Conservation (phyloP, 768 basidiomycete species). For the Gymnopilus junonius region DNA sequence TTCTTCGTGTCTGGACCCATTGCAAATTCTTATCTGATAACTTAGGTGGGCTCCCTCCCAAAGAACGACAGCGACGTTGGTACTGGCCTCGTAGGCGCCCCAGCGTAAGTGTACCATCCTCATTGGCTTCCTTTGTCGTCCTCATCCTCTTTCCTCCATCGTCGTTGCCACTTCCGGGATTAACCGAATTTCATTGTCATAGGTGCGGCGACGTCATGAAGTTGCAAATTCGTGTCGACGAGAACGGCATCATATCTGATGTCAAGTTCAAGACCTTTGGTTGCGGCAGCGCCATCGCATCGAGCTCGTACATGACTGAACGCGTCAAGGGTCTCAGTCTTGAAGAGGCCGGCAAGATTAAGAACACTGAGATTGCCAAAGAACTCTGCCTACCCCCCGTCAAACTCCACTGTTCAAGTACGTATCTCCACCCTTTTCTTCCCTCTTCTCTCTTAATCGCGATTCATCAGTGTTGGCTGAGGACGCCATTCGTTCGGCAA, state of each 20-base stretch:
- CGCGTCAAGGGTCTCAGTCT: constrained; percentile 93
- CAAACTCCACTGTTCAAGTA: constrained; percentile 94
- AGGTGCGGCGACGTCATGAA: constrained; percentile 99
- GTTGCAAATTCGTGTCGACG: constrained; percentile 96
- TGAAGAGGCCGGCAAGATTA: constrained; percentile 94
- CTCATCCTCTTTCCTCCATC: constrained; percentile 7
- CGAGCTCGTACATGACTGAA: constrained; percentile 98
- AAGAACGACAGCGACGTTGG: constrained; percentile 93
- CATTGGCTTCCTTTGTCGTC: constrained; percentile 8
- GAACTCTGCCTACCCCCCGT: constrained; percentile 95
- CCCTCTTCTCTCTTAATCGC: background rate
- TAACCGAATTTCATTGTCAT: constrained; percentile 28
- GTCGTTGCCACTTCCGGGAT: constrained; percentile 30
- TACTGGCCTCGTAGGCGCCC: constrained; percentile 96
- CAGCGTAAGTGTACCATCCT: constrained; percentile 67
- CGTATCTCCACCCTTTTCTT: constrained; percentile 33
- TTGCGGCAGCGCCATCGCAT: constrained; percentile 97
- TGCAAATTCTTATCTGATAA: constrained; percentile 60
- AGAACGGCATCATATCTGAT: constrained; percentile 93
- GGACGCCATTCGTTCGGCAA: constrained; percentile 98
- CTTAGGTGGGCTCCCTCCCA: constrained; percentile 93
- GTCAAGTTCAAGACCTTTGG: constrained; percentile 99
- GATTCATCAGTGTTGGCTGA: constrained; percentile 82
- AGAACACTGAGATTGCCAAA: constrained; percentile 99
- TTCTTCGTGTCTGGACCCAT: constrained; percentile 36